Base-by-base conservation (phyloP, 1,284 basidiomycete species). In the Cystobasidium pallidum region DNA sequence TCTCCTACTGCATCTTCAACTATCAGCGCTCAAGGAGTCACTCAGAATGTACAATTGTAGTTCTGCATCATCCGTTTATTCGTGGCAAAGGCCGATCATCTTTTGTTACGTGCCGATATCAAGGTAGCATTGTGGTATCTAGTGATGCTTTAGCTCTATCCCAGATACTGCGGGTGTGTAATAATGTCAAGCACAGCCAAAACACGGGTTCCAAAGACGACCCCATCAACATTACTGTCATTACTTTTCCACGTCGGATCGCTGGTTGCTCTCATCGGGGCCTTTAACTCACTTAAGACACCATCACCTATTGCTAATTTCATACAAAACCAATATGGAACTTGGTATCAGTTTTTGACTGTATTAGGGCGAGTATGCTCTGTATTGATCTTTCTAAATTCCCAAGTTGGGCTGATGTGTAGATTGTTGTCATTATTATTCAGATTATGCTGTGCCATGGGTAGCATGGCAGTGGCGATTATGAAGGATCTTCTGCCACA, bases 401-500 rank as follows among this genome's bases (percentile, higher is more conserved):
- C n/a, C n/a, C n/a, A n/a, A n/a, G n/a, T n/a, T n/a, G n/a, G 45
- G 32, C 43, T 54, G 45, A 24, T 41, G 36, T 39, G 36, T 39
- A 39, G 36, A 39, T 13, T n/a, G n/a, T n/a, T n/a, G n/a, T n/a
- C n/a, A n/a, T n/a, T n/a, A n/a, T n/a, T n/a, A n/a, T 39, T 39
- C 61, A 76, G 75, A 17, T 63, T 75, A 61, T 71, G 64, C 51
- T 54, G 45, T 7, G 36, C 72, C 10, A 75, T 73, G 65, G 30
- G 72, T 11, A 55, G 58, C 15, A 76, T 77, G 63, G 30, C 51
- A 13, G 63, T 70, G n/a, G 65, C 76, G 13, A 63, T 77, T 52
- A 41, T 74, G 2, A 73, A 76, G 45, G 76, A 77, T 66, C 30
- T 73, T 39, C 61, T 72, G 36, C 75, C 75, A 0, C 59, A 45